phyloP scores from a whole-genome alignment of 1,139 yeast genomes.

The Hemisphaericaspora subhashii region DNA sequence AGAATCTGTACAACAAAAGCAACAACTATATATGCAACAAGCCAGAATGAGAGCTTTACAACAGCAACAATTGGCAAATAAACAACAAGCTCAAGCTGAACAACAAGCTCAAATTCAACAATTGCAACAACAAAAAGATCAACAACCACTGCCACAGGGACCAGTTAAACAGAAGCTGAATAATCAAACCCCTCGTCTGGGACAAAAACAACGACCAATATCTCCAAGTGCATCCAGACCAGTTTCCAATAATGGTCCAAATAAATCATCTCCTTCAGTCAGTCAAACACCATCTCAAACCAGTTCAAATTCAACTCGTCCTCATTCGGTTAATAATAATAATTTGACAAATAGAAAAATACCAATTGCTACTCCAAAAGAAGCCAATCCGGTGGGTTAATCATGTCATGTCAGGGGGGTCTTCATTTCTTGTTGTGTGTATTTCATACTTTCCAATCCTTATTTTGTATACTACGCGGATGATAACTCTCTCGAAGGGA shows the following conservation, averaged over 20 bases:
- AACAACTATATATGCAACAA: constrained; percentile 43
- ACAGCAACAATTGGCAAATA: constrained; percentile 33
- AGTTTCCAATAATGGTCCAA: not conserved
- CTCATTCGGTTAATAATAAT: not conserved
- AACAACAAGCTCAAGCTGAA: constrained; percentile 28
- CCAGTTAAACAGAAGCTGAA: constrained; percentile 6
- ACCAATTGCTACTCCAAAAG: not conserved
- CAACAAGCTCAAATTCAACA: constrained; percentile 27
- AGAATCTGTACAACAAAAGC: constrained; percentile 51
- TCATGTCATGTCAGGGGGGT: not conserved
- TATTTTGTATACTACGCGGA: not conserved
- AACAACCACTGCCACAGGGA: constrained; percentile 11
- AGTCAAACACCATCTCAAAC: constrained; percentile 3
- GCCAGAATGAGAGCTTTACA: constrained; percentile 49
- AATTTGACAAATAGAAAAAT: not conserved
- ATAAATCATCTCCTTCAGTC: too few relatives aligned
- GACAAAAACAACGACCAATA: constrained; percentile 6
- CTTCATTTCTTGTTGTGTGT: constrained; percentile 1
- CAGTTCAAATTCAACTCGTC: constrained; percentile 2
- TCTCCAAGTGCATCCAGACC: not conserved
- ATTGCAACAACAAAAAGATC: constrained; percentile 39
- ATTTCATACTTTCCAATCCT: not conserved
- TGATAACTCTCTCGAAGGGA: constrained; percentile 4
- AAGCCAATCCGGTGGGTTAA: not conserved
- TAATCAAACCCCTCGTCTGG: constrained; percentile 1